A percentile compares a stretch with the other conserved stretches of the same genome.
phyloP scores from a whole-genome alignment of 371 early-diverging fungal genomes.

The Circinella minor region DNA sequence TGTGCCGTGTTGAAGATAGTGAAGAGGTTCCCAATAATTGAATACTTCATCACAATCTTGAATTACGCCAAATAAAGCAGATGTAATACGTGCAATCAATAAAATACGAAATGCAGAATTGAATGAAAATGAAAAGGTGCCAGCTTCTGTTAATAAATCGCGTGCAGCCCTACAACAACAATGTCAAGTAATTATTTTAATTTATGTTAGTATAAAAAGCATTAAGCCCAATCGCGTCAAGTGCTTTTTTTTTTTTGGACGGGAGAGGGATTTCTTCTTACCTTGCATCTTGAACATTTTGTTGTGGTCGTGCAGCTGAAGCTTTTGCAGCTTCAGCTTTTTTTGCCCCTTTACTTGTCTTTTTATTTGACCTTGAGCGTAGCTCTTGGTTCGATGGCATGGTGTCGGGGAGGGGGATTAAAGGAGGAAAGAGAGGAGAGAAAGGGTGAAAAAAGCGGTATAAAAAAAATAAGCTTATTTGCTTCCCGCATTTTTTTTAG shows the following conservation, averaged over 20 bases:
- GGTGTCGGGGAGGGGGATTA: neutral
- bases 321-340: slow-evolving; percentile 17
- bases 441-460: neutral
- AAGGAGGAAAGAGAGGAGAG: no score
- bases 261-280: neutral
- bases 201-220: neutral
- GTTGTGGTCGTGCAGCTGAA: slow-evolving; percentile 4
- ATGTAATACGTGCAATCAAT: slow-evolving; percentile 61
- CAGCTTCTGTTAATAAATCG: slow-evolving; percentile 41
- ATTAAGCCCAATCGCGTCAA: no score
- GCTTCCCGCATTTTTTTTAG: no score
- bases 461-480: no score
- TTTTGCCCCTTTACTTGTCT: slow-evolving; percentile 27
- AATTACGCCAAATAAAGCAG: slow-evolving; percentile 69
- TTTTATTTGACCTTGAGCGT: slow-evolving; percentile 41
- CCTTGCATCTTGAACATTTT: slow-evolving; percentile 9
- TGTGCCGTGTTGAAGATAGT: slow-evolving; percentile 82
- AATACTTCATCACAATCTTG: slow-evolving; percentile 94
- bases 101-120: slow-evolving; percentile 63
- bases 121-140: slow-evolving; percentile 52
- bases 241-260: no score
- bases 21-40: slow-evolving; percentile 96
- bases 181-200: neutral
- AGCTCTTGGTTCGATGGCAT: slow-evolving; percentile 30
- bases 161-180: slow-evolving; percentile 31